A percentile compares a stretch with the other conserved stretches of the same genome.
These are phyloP conservation scores for Lactifluus volemus DNA, from an alignment of 768 basidiomycete genomes.

Conservation along the genomic window DNA sequence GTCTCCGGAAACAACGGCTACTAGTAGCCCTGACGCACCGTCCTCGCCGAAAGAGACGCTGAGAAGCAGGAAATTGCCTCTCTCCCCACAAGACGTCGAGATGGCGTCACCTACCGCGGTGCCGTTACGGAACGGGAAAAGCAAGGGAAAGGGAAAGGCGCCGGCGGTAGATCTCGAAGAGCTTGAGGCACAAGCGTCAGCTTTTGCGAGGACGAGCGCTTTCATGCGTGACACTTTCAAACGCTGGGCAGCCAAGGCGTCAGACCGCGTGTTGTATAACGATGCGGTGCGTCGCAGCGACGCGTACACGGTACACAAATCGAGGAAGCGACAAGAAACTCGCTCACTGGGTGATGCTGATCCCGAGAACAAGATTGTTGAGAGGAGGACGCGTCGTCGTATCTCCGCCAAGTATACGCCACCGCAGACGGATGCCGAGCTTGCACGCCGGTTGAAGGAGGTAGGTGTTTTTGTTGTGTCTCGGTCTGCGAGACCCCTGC, in stretches of 20 bases:
- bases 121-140: conserved; percentile 3
- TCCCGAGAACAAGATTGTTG: conserved; percentile 21
- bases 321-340: conserved; percentile 25
- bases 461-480: conserved; percentile 30
- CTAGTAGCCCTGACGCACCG: neutral
- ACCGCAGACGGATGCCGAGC: conserved; percentile 54
- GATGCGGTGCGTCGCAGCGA: conserved; percentile 56
- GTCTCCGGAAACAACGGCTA: neutral
- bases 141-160: conserved; percentile 14
- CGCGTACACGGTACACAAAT: conserved; percentile 44
- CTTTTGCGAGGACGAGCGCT: conserved; percentile 1
- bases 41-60: neutral
- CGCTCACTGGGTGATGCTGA: conserved; percentile 1
- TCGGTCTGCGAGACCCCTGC: neutral
- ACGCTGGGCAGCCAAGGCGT: conserved; percentile 9
- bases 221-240: conserved; percentile 6
- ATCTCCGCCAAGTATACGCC: conserved; percentile 38
- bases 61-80: neutral
- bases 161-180: neutral
- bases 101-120: conserved; percentile 10
- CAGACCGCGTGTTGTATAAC: conserved; percentile 11
- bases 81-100: conserved; percentile 11
- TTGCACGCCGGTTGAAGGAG: conserved; percentile 60
- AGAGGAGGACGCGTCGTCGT: conserved; percentile 29
- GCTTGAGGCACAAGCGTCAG: conserved; percentile 2